Conservation (phyloP, 1,284 basidiomycete genomes). For the Malassezia sp. region DNA sequence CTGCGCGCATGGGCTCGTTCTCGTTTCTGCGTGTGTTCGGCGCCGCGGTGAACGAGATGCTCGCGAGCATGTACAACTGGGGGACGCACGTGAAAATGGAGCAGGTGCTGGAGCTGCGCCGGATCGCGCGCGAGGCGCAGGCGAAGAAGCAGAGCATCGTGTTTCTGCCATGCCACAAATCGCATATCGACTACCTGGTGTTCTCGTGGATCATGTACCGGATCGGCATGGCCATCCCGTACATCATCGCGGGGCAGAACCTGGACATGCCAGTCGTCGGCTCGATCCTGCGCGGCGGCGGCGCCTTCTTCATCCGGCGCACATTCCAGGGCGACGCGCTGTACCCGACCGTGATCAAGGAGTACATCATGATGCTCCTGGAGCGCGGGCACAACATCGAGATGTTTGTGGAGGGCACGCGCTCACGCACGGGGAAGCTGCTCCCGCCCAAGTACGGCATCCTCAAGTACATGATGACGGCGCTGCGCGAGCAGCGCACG, state of each 20-base stretch:
- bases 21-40: slow-evolving; percentile 28
- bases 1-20: slow-evolving; percentile 9
- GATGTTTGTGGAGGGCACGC: slow-evolving; percentile 47
- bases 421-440: slow-evolving; percentile 47
- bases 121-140: slow-evolving; percentile 40
- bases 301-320: slow-evolving; percentile 47
- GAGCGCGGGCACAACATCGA: slow-evolving; percentile 45
- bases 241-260: slow-evolving; percentile 48
- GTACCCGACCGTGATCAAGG: slow-evolving; percentile 46
- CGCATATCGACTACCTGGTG: slow-evolving; percentile 44
- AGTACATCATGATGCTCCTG: slow-evolving; percentile 47
- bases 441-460: slow-evolving; percentile 48
- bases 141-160: slow-evolving; percentile 44
- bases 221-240: slow-evolving; percentile 45
- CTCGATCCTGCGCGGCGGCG: slow-evolving; percentile 41
- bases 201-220: slow-evolving; percentile 44
- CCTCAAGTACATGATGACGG: slow-evolving; percentile 47
- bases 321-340: slow-evolving; percentile 46
- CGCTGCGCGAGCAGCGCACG: slow-evolving; percentile 35
- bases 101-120: slow-evolving; percentile 36
- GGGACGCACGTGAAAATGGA: slow-evolving; percentile 40
- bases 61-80: slow-evolving; percentile 46
- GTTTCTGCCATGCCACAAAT: slow-evolving; percentile 48
- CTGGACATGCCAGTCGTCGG: slow-evolving; percentile 45
- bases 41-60: slow-evolving; percentile 44